phyloP scores from a whole-genome alignment of 345 rosid genomes.

The Mercurialis annua region DNA sequence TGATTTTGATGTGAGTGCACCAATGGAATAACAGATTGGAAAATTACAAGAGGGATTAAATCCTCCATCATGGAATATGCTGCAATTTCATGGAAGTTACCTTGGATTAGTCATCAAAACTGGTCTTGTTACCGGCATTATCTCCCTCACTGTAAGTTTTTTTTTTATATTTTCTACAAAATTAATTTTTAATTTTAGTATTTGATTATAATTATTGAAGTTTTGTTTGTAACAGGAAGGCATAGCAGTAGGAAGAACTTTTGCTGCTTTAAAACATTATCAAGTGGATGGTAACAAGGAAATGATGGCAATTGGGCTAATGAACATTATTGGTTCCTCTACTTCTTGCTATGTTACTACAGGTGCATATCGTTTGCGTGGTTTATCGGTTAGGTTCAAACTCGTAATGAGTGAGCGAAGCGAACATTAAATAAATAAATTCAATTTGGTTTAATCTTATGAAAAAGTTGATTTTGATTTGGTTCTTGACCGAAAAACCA shows the following conservation, averaged over 20 bases:
- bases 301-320: constrained; percentile 92
- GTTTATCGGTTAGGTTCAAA: no score
- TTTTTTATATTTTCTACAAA: background rate
- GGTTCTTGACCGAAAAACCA: no score
- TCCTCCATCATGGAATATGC: constrained; percentile 92
- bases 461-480: no score
- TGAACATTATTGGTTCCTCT: constrained; percentile 91
- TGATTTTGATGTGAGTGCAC: no score
- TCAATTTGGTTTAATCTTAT: no score
- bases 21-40: constrained; percentile 80
- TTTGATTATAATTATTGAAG: no score
- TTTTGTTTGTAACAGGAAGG: constrained; percentile 73
- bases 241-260: constrained; percentile 95
- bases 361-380: constrained; percentile 33
- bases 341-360: constrained; percentile 94
- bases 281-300: constrained; percentile 97
- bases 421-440: no score
- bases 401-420: no score
- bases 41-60: constrained; percentile 79
- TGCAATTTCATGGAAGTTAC: constrained; percentile 67
- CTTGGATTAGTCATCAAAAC: constrained; percentile 73
- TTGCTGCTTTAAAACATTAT: constrained; percentile 83
- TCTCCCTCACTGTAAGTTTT: constrained; percentile 78
- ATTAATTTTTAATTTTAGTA: background rate
- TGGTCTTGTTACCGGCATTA: constrained; percentile 79